A percentile compares a stretch with the other conserved stretches of the same genome.
Evolutionary conservation across 768 basidiomycete species (phyloP).

Genomic region (Lyophyllum atratum): DNA sequence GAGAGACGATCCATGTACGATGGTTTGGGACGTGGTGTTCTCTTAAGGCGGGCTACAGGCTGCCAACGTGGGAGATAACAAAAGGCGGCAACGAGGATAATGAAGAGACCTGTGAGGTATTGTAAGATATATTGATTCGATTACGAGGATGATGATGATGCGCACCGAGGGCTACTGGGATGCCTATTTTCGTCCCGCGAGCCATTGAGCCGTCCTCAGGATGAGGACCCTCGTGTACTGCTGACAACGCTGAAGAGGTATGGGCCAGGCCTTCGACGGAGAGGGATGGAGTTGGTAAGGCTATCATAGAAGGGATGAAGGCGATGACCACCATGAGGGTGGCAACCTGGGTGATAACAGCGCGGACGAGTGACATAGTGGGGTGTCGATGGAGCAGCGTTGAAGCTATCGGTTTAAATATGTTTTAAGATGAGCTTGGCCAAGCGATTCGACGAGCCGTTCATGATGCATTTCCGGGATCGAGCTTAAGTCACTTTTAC

Average conservation of each 20-base stretch:
- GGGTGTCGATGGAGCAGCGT: not conserved
- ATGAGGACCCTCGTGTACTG: not conserved
- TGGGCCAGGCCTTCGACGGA: not conserved
- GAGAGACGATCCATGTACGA: not conserved
- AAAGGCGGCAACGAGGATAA: not conserved
- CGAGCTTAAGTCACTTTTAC: no score
- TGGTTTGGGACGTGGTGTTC: not conserved
- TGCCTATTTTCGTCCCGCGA: not conserved
- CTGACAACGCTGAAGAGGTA: not conserved
- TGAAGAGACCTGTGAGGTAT: not conserved
- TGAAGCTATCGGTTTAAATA: not conserved
- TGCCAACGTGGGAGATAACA: not conserved
- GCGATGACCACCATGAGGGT: not conserved
- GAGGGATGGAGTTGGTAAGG: not conserved
- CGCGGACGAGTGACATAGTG: not conserved
- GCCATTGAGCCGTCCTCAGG: not conserved
- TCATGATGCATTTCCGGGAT: not conserved
- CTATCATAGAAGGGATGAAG: no score
- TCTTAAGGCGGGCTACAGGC: not conserved
- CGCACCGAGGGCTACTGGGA: not conserved
- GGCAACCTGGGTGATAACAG: not conserved
- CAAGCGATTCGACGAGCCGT: not conserved
- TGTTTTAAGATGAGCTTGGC: not conserved
- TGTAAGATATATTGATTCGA: not conserved
- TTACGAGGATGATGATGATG: not conserved